phyloP scores from a whole-genome alignment of 352 stramenopile species.

The Globisporangium polare region DNA sequence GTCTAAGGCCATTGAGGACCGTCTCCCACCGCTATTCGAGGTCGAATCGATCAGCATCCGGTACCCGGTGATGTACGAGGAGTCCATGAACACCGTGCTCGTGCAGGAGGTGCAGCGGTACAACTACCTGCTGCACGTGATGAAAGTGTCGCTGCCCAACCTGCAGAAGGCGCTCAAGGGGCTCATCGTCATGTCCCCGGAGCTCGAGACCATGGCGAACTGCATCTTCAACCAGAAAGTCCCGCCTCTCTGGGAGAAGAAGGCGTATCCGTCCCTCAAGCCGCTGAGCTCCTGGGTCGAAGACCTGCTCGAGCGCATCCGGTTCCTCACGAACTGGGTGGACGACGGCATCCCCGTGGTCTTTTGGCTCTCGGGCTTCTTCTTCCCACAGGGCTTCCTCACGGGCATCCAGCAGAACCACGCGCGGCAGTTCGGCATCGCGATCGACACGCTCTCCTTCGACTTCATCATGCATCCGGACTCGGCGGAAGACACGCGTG shows the following conservation, averaged over 20 bases:
- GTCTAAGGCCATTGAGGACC: conserved; percentile 78
- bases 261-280: conserved; percentile 91
- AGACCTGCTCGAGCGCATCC: conserved; percentile 74
- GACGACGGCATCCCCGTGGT: conserved; percentile 30
- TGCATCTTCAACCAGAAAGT: conserved; percentile 88
- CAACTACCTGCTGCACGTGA: conserved; percentile 80
- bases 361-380: conserved; percentile 91
- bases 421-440: conserved; percentile 54
- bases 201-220: conserved; percentile 69
- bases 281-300: conserved; percentile 85
- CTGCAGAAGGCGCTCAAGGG: conserved; percentile 85
- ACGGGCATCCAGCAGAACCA: conserved; percentile 68
- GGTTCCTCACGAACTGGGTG: conserved; percentile 59
- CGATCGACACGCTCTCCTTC: conserved; percentile 86
- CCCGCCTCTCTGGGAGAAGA: conserved; percentile 81
- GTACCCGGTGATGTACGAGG: conserved; percentile 86
- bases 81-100: conserved; percentile 93
- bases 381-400: conserved; percentile 91
- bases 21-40: conserved; percentile 76
- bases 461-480: conserved; percentile 69
- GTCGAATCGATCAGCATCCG: conserved; percentile 79
- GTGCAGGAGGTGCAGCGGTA: conserved; percentile 91
- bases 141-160: conserved; percentile 81
- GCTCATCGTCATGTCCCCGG: conserved; percentile 18
- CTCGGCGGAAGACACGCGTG: conserved; percentile 36